Conservation (phyloP, 78 protist genomes). For the Dictyostelium brefeldianum region DNA sequence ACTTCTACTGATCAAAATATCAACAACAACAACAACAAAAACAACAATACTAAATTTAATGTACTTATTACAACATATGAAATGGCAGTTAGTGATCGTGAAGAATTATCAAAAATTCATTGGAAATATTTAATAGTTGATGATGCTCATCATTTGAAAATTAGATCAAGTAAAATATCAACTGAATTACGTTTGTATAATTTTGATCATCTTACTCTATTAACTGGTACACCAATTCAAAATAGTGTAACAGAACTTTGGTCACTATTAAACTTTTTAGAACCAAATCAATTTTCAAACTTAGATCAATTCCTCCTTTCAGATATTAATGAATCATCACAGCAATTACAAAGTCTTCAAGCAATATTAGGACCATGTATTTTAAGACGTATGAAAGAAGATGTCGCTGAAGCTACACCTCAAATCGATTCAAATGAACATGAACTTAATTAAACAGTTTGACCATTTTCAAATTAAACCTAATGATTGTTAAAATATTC, state of each 20-base stretch:
- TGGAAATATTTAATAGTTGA: constrained; percentile 92
- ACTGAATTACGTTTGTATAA: constrained; percentile 56
- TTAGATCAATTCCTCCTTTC: constrained; percentile 73
- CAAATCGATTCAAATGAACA: too few relatives aligned
- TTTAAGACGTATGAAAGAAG: too few relatives aligned
- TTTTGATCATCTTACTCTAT: constrained; percentile 73
- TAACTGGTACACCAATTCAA: constrained; percentile 97
- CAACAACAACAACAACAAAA: background rate
- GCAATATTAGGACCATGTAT: too few relatives aligned
- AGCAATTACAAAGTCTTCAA: too few relatives aligned
- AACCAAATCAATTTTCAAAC: constrained; percentile 64
- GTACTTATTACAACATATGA: constrained; percentile 95
- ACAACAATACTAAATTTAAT: constrained; percentile 68
- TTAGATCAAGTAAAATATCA: constrained; percentile 77
- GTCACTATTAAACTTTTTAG: constrained; percentile 90
- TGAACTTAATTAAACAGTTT: too few relatives aligned
- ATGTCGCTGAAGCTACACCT: too few relatives aligned
- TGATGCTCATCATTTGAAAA: constrained; percentile 94
- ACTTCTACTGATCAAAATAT: background rate
- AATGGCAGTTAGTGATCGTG: constrained; percentile 76
- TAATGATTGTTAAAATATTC: too few relatives aligned
- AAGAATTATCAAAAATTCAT: constrained; percentile 45
- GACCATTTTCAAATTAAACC: too few relatives aligned
- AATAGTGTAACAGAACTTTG: constrained; percentile 93
- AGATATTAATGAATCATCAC: too few relatives aligned